A percentile compares a stretch with the other conserved stretches of the same genome.
phyloP scores from a whole-genome alignment of 768 basidiomycete species.

The Leccinum sublutescens region DNA sequence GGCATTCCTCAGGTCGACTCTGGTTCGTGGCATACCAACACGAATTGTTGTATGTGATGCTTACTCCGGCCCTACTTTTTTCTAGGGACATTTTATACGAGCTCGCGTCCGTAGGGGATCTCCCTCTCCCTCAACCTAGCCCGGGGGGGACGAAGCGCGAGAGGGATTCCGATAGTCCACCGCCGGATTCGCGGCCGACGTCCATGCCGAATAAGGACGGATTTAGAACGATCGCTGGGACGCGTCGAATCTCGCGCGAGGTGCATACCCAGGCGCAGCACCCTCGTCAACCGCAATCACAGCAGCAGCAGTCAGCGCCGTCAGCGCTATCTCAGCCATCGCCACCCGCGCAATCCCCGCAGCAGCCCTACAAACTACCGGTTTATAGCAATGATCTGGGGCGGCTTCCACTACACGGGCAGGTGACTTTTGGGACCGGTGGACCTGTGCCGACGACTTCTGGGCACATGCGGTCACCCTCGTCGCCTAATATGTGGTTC shows the following conservation, averaged over 20 bases:
- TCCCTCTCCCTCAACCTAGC: constrained; percentile 60
- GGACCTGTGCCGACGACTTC: constrained; percentile 5
- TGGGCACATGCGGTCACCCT: neutral
- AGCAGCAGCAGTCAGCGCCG: neutral
- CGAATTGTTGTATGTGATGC: neutral
- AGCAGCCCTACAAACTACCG: constrained; percentile 40
- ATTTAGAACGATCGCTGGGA: constrained; percentile 33
- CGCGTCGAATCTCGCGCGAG: constrained; percentile 35
- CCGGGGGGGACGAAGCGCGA: constrained; percentile 60
- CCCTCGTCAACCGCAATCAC: constrained; percentile 3
- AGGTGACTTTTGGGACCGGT: constrained; percentile 14
- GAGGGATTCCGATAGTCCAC: constrained; percentile 54
- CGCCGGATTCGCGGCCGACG: constrained; percentile 3
- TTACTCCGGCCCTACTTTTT: neutral
- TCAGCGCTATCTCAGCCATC: neutral
- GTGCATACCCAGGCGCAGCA: constrained; percentile 13
- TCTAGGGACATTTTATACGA: constrained; percentile 72
- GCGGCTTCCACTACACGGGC: constrained; percentile 46
- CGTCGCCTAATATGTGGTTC: constrained; percentile 22
- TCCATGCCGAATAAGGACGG: constrained; percentile 13
- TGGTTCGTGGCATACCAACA: constrained; percentile 36
- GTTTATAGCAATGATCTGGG: constrained; percentile 60
- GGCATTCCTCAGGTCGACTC: constrained; percentile 48
- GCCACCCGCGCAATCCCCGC: neutral
- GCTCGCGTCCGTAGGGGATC: constrained; percentile 66